Base-by-base conservation (phyloP, 2,329 filamentous ascomycete genomes). In the Mycosphaerella sp. region DNA sequence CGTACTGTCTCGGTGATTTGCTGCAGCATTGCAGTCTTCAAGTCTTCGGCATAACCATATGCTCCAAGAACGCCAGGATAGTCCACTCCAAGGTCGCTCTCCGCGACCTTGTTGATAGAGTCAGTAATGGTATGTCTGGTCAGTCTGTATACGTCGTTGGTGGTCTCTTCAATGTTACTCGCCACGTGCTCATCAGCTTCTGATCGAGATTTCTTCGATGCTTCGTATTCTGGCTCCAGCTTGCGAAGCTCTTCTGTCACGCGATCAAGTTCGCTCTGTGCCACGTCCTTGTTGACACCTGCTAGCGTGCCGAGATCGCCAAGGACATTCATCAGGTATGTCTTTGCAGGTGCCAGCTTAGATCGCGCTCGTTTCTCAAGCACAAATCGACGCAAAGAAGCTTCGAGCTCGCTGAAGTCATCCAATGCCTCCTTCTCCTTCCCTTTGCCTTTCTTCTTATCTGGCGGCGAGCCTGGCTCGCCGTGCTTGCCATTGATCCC, bases 301-400 rank as follows among this genome's bases (percentile, higher is more conserved):
- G 92, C 92, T 41, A 98, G 78, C 3, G 83, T 85, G 66, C 89
- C 78, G 55, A 98, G 78, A 66, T 98, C 93, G 62, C 89, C 86
- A 34, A 98, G 79, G 26, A 97, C 86, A 70, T 98, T 98, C 64
- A 95, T 77, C 1, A 98, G 81, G 67, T 98, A 98, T 1, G 92
- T 97, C 72, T 90, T 91, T 6, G 93, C 93, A 4, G 93, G 93
- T 1, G 93, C 92, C 56, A 98, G 80, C 74, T 98, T 98, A 7
- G 93, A 97, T 31, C 90, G 83, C 45, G 93, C 90, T 53, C 93
- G 83, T 77, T 97, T 97, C 69, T 98, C 93, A 26, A 98, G 78
- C 6, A 98, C 93, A 63, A 98, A 98, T 43, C 91, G 84, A 55
- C 93, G 82, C 38, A 98, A 73, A 3, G 93, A 93, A 61, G 88